Evolutionary conservation across 2,329 filamentous ascomycete genomes (phyloP), one percentile per base, ranked within the genome.

Genomic region (Aspergillus cejpii): DNA sequence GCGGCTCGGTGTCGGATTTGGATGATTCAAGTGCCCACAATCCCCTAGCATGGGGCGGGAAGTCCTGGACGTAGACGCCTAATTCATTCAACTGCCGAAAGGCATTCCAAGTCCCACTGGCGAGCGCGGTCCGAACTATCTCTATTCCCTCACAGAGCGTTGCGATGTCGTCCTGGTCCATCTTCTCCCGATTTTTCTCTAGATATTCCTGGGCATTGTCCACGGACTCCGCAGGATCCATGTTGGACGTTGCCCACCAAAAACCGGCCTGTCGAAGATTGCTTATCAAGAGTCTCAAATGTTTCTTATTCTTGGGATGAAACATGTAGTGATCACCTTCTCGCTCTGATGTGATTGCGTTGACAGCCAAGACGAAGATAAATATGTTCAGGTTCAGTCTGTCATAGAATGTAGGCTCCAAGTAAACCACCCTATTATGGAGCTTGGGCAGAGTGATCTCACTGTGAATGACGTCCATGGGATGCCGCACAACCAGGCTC

Each of bases 271-370:
- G 85, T 14, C 87, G 80, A 36, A 95, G 65, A 58, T 96, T 95
- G 44, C 76, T 77, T 3, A 94, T 83, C 2, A 94, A 71, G 42
- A 79, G 73, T 20, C 82, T 69, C 10, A 94, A 70, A 29, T 76
- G 75, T 50, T 81, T 83, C 23, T 78, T 71, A 55, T 90, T 90
- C 10, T 77, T 80, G 0, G 79, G 77, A 56, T 95, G 85, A 56
- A 96, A 96, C 51, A 97, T 84, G 60, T 95, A 96, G 61, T 96
- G 90, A 44, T 79, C 74, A 56, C 91, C 91, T 0, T 78, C 81
- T 8, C 90, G 75, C 59, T 96, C 87, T 4, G 89, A 95, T 19
- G 90, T 90, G 1, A 97, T 81, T 0, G 88, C 82, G 60, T 97
- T 97, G 53, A 87, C 83, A 1, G 86, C 83, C 37, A 96, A 79